A percentile compares a stretch with the other conserved stretches of the same genome.
Evolutionary conservation across 306 rosid genomes (phyloP).

Genomic region (Inga leiocalycina): DNA sequence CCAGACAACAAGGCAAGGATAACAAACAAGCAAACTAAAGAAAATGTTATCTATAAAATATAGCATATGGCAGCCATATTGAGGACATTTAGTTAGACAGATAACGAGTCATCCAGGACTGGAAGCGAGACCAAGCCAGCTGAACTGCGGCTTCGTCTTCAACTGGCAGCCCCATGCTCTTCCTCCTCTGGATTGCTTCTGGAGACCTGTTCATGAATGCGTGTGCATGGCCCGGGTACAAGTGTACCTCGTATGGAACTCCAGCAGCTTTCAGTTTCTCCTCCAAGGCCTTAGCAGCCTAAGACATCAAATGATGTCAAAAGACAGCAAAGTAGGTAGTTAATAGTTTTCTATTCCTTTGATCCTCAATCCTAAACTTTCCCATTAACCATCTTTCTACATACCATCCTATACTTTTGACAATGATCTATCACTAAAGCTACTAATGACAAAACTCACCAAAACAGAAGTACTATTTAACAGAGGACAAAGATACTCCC

Average conservation of each 20-base stretch:
- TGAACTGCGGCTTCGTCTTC: conserved; percentile 75
- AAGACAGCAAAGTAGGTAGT: neutral
- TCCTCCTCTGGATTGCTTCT: conserved; percentile 82
- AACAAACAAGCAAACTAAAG: neutral
- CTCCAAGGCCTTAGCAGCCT: conserved; percentile 91
- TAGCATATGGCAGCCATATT: conserved; percentile 7
- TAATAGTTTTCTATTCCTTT: neutral
- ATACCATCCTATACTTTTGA: neutral
- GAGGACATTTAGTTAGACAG: conserved; percentile 43
- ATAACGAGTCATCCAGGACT: conserved; percentile 78
- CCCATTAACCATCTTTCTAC: neutral
- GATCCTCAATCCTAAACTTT: neutral
- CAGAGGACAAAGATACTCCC: conserved; percentile 19
- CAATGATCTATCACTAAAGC: neutral
- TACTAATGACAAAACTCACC: neutral
- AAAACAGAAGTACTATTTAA: neutral
- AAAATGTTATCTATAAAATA: neutral
- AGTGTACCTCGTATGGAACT: conserved; percentile 76
- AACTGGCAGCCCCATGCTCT: conserved; percentile 80
- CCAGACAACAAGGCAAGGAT: conserved; percentile 6
- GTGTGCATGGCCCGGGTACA: conserved; percentile 74
- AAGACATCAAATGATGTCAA: conserved; percentile 39
- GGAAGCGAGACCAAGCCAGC: conserved; percentile 93
- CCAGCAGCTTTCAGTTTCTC: conserved; percentile 88
- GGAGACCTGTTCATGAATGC: conserved; percentile 96